These are phyloP conservation scores for Seiridium unicorne DNA, from an alignment of 2,329 filamentous ascomycete species.

Conservation along the genomic window DNA sequence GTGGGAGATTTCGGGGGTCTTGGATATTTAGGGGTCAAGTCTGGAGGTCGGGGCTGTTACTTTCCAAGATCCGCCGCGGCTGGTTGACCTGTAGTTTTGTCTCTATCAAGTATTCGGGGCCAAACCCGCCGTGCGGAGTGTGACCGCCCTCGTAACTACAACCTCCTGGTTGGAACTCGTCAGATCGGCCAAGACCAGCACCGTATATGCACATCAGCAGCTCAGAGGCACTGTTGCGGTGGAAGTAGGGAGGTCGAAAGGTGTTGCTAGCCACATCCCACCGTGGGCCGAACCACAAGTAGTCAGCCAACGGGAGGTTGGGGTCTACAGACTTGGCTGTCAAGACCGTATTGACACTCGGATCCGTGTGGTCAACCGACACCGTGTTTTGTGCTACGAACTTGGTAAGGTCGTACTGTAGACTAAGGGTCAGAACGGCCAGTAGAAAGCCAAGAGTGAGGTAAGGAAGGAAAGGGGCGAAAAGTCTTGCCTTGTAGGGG, in stretches of 20 bases:
- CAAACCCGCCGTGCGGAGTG: neutral
- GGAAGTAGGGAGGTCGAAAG: slow-evolving; percentile 57
- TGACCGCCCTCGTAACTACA: slow-evolving; percentile 1
- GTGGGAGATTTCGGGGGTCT: neutral
- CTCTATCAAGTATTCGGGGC: neutral
- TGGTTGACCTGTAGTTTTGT: neutral
- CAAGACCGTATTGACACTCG: slow-evolving; percentile 55
- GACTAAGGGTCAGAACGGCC: neutral
- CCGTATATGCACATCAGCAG: slow-evolving; percentile 38
- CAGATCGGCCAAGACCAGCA: neutral
- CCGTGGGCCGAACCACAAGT: slow-evolving; percentile 57
- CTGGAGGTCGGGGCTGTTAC: neutral
- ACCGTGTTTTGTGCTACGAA: slow-evolving; percentile 53
- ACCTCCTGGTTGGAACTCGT: neutral
- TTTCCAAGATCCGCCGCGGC: neutral
- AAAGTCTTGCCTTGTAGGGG: slow-evolving; percentile 33
- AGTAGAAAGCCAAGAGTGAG: neutral
- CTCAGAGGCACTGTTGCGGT: slow-evolving; percentile 47
- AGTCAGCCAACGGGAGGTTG: slow-evolving; percentile 52
- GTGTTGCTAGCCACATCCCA: slow-evolving; percentile 56
- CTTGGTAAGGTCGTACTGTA: slow-evolving; percentile 41
- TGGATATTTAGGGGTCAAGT: no score
- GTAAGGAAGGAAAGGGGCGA: neutral
- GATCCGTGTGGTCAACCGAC: slow-evolving; percentile 57
- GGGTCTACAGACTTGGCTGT: slow-evolving; percentile 49